Conservation (phyloP, 495 filamentous ascomycete genomes). For the Bacidia rubella region DNA sequence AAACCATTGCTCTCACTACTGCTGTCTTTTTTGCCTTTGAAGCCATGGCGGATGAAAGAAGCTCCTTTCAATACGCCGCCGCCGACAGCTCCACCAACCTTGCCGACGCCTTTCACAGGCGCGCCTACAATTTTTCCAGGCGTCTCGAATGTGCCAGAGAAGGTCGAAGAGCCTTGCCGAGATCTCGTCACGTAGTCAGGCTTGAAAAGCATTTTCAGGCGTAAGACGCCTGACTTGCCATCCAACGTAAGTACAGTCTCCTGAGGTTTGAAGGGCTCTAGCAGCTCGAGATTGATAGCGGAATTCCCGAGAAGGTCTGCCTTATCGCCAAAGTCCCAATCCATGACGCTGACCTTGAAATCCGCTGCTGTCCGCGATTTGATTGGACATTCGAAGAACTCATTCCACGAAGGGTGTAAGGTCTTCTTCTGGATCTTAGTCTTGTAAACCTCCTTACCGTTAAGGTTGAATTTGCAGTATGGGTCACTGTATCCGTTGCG, state of each 20-base stretch:
- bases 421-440: constrained; percentile 95
- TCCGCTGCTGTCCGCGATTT: constrained; percentile 73
- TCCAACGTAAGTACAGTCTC: constrained; percentile 65
- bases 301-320: constrained; percentile 72
- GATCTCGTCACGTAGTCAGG: constrained; percentile 81
- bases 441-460: constrained; percentile 78
- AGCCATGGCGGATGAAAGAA: constrained; percentile 68
- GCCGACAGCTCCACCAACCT: constrained; percentile 54
- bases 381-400: constrained; percentile 75
- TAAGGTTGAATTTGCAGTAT: constrained; percentile 86
- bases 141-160: constrained; percentile 79
- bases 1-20: constrained; percentile 36
- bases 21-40: constrained; percentile 52
- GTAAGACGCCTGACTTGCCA: constrained; percentile 76
- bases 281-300: constrained; percentile 60
- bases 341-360: constrained; percentile 73
- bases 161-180: constrained; percentile 82
- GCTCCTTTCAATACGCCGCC: constrained; percentile 78
- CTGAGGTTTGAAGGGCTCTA: constrained; percentile 73
- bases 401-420: constrained; percentile 86
- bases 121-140: constrained; percentile 90
- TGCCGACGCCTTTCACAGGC: constrained; percentile 79
- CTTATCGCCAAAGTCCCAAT: constrained; percentile 91
- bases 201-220: constrained; percentile 82
- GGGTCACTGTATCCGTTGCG: constrained; percentile 94